Conservation (phyloP, 768 basidiomycete genomes). For the Lactarius deliciosus region DNA sequence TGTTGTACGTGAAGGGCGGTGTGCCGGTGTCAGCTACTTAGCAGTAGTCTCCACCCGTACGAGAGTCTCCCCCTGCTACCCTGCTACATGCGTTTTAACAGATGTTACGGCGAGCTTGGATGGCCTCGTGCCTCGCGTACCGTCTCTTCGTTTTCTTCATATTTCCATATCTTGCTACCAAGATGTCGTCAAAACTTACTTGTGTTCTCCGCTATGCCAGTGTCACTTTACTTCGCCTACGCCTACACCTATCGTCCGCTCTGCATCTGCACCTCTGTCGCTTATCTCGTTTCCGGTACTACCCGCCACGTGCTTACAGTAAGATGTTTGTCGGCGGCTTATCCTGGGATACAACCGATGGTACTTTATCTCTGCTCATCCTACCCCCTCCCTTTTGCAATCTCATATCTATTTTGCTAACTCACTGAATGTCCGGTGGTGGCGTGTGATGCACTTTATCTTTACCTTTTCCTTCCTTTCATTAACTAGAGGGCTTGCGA, state of each 20-base stretch:
- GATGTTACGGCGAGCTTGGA: constrained; percentile 28
- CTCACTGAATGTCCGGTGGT: constrained; percentile 44
- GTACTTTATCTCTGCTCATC: constrained; percentile 53
- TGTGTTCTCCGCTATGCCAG: constrained; percentile 28
- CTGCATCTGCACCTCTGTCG: constrained; percentile 29
- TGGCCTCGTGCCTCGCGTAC: constrained; percentile 16
- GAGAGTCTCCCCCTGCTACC: no score
- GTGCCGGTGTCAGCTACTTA: constrained; percentile 22
- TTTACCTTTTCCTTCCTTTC: background rate
- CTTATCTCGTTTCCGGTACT: constrained; percentile 28
- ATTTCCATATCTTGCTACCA: constrained; percentile 28
- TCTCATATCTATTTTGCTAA: constrained; percentile 40
- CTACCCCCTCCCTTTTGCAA: constrained; percentile 23
- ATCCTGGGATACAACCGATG: constrained; percentile 99
- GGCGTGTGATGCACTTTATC: constrained; percentile 30
- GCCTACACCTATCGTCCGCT: constrained; percentile 27
- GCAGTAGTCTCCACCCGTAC: constrained; percentile 25
- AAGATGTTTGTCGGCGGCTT: constrained; percentile 99
- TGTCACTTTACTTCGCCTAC: constrained; percentile 26
- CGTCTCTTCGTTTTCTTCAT: constrained; percentile 5
- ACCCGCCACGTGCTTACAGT: constrained; percentile 47
- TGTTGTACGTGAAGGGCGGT: constrained; percentile 5
- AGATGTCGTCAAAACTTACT: constrained; percentile 28
- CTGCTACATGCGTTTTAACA: constrained; percentile 28
- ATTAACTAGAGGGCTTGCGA: constrained; percentile 60